Conservation (phyloP, 2,329 filamentous ascomycete species). For the Fusarium sp. region DNA sequence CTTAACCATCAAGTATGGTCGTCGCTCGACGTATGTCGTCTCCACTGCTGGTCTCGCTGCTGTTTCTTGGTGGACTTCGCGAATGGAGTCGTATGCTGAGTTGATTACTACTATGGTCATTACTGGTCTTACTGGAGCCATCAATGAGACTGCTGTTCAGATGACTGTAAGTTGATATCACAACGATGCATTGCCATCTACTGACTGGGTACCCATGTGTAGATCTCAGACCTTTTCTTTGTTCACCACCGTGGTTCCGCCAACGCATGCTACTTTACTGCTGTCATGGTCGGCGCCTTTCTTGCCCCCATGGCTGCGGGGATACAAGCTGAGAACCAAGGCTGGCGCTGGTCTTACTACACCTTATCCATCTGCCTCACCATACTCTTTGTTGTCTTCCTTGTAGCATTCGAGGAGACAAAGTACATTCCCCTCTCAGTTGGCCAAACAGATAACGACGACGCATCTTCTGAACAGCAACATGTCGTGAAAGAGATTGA, state of each 20-base stretch:
- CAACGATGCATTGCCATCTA: rapidly evolving
- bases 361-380: slow-evolving; percentile 44
- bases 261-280: slow-evolving; percentile 51
- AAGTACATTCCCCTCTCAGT: slow-evolving; percentile 46
- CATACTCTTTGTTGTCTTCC: slow-evolving; percentile 42
- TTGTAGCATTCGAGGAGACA: slow-evolving; percentile 49
- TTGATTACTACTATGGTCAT: slow-evolving; percentile 47
- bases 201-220: neutral
- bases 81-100: slow-evolving; percentile 42
- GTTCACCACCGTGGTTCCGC: slow-evolving; percentile 51
- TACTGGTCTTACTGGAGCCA: slow-evolving; percentile 54
- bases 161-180: slow-evolving; percentile 51
- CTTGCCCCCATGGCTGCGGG: slow-evolving; percentile 52
- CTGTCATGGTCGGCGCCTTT: slow-evolving; percentile 51
- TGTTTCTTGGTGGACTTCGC: slow-evolving; percentile 42
- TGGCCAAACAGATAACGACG: slow-evolving; percentile 4
- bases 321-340: slow-evolving; percentile 35
- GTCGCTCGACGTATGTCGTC: slow-evolving; percentile 50
- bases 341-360: slow-evolving; percentile 49
- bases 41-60: slow-evolving; percentile 45
- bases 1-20: slow-evolving; percentile 53
- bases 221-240: slow-evolving; percentile 54
- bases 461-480: neutral
- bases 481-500: slow-evolving; percentile 2
- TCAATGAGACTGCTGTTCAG: slow-evolving; percentile 57